A percentile compares a stretch with the other conserved stretches of the same genome.
Evolutionary conservation across 306 rosid species (phyloP).

Genomic region (Quercus aquifolioides): DNA sequence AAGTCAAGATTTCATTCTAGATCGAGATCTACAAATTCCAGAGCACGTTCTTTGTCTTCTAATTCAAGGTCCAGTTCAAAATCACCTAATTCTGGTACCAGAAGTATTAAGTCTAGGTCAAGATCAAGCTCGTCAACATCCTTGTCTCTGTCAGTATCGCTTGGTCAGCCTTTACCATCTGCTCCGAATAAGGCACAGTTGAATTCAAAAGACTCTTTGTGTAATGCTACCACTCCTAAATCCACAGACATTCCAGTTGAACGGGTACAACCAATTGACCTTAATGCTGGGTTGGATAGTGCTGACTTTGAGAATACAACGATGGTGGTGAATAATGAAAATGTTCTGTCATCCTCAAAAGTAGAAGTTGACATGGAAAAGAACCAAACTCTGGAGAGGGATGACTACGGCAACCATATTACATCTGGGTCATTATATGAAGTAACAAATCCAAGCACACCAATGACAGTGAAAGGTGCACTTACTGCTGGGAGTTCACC

Average conservation of each 20-base stretch:
- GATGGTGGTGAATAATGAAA: conserved; percentile 23
- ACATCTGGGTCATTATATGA: conserved; percentile 13
- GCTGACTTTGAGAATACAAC: conserved; percentile 15
- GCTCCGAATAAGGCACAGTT: conserved; percentile 25
- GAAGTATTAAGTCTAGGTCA: conserved; percentile 30
- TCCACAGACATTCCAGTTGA: conserved; percentile 22
- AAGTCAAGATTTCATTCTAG: conserved; percentile 28
- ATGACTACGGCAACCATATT: conserved; percentile 11
- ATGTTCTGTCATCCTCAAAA: conserved; percentile 18
- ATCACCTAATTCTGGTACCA: conserved; percentile 21
- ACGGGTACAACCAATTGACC: conserved; percentile 18
- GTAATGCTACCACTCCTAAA: conserved; percentile 29
- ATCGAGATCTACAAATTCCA: conserved; percentile 34
- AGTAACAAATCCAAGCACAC: conserved; percentile 20
- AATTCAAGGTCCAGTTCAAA: conserved; percentile 40
- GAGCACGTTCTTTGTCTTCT: conserved; percentile 30
- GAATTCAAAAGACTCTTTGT: conserved; percentile 24
- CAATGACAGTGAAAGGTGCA: background rate
- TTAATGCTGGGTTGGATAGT: conserved; percentile 18
- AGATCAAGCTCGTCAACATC: conserved; percentile 43
- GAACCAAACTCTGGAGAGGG: conserved; percentile 26
- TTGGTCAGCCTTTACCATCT: conserved; percentile 21
- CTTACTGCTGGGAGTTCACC: conserved; percentile 26
- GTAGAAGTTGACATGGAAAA: conserved; percentile 21
- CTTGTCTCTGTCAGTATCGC: conserved; percentile 38